Conservation (phyloP, 805 yeast species). For the Suhomyces sp. region DNA sequence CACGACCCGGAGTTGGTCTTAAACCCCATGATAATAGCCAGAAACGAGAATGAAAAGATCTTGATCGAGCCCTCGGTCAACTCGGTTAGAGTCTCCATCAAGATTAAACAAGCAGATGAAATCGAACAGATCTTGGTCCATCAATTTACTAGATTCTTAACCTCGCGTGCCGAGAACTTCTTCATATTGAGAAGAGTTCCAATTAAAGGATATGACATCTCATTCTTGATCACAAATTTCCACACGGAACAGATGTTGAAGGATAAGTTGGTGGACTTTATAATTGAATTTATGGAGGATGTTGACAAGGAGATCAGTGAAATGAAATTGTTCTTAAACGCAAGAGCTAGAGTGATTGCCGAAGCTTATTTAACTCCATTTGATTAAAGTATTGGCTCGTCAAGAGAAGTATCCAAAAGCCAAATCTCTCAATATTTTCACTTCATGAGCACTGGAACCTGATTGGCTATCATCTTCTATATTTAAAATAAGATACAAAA, state of each 20-base stretch:
- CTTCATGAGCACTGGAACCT: too few relatives aligned
- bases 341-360: constrained; percentile 96
- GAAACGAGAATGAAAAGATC: constrained; percentile 92
- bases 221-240: constrained; percentile 87
- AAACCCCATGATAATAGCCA: constrained; percentile 84
- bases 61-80: constrained; percentile 92
- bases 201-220: constrained; percentile 86
- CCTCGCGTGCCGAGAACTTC: constrained; percentile 94
- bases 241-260: constrained; percentile 96
- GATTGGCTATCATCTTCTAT: too few relatives aligned
- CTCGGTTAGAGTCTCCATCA: constrained; percentile 85
- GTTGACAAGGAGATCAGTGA: constrained; percentile 98
- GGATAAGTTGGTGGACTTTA: constrained; percentile 92
- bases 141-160: constrained; percentile 89
- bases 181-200: constrained; percentile 90
- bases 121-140: constrained; percentile 93
- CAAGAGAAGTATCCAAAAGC: too few relatives aligned
- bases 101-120: constrained; percentile 96
- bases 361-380: constrained; percentile 92
- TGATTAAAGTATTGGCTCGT: constrained; percentile 43
- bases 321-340: constrained; percentile 94
- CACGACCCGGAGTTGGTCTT: constrained; percentile 77
- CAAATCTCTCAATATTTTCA: too few relatives aligned
- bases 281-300: constrained; percentile 98
- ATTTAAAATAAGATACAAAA: too few relatives aligned